A percentile compares a stretch with the other conserved stretches of the same genome.
These are phyloP conservation scores for Polygonum maritimum DNA, from an alignment of 148 eudicot species.

Conservation along the genomic window DNA sequence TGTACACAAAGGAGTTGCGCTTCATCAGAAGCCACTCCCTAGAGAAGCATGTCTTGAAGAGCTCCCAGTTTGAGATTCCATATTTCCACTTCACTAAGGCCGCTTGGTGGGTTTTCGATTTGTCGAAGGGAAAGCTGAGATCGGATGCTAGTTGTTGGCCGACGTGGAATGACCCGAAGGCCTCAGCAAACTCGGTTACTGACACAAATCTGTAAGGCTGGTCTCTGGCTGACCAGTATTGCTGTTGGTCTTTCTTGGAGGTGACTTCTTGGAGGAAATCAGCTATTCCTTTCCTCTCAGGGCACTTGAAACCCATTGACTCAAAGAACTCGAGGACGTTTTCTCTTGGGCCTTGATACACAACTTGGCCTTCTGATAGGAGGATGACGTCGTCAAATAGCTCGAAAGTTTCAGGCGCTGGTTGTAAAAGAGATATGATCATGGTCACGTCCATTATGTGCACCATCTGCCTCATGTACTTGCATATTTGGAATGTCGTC, in stretches of 20 bases:
- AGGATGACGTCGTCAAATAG: conserved; percentile 72
- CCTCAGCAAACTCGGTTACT: conserved; percentile 39
- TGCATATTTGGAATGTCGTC: conserved; percentile 65
- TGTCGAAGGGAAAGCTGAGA: conserved; percentile 49
- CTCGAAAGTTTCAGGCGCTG: conserved; percentile 66
- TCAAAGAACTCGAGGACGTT: conserved; percentile 58
- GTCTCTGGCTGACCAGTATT: conserved; percentile 47
- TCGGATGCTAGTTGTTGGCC: conserved; percentile 35
- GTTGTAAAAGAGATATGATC: conserved; percentile 65
- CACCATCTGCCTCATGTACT: conserved; percentile 60
- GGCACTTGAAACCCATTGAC: conserved; percentile 62
- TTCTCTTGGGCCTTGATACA: conserved; percentile 69
- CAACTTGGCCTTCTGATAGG: conserved; percentile 60
- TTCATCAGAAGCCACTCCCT: conserved; percentile 81
- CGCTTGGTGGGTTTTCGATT: conserved; percentile 45
- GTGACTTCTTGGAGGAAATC: conserved; percentile 91
- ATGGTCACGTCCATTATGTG: conserved; percentile 60
- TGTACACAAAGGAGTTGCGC: conserved; percentile 47
- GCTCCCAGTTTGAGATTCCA: conserved; percentile 46
- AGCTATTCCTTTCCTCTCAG: conserved; percentile 71
- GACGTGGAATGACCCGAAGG: conserved; percentile 38
- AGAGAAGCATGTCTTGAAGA: conserved; percentile 56
- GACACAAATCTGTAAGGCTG: conserved; percentile 41
- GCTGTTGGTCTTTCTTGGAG: conserved; percentile 74
- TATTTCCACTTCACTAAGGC: conserved; percentile 57